phyloP scores from a whole-genome alignment of 2,329 filamentous ascomycete species.

The Cladosporium oxysporum region DNA sequence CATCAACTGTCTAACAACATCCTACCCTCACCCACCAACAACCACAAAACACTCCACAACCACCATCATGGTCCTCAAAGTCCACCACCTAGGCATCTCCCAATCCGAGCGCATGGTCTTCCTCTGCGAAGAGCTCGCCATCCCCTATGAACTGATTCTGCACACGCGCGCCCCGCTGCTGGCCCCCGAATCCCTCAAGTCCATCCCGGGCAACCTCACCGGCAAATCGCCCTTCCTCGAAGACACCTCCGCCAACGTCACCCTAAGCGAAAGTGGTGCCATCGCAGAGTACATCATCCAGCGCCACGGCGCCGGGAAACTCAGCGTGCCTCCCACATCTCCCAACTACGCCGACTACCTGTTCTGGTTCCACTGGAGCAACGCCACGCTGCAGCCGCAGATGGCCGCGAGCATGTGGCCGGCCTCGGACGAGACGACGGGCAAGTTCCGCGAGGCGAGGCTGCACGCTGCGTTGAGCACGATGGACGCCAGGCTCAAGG shows the following conservation, averaged over 20 bases:
- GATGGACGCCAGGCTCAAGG: slow-evolving; percentile 52
- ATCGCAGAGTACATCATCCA: slow-evolving; percentile 63
- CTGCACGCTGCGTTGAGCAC: slow-evolving; percentile 44
- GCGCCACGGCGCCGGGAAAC: slow-evolving; percentile 53
- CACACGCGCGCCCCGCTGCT: slow-evolving; percentile 49
- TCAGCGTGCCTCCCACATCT: slow-evolving; percentile 50
- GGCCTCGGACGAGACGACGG: slow-evolving; percentile 34
- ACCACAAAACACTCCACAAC: slow-evolving; percentile 25
- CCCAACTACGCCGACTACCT: slow-evolving; percentile 61
- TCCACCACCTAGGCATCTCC: slow-evolving; percentile 47
- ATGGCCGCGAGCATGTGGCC: slow-evolving; percentile 37
- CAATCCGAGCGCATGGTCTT: slow-evolving; percentile 66
- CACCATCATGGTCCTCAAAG: slow-evolving; percentile 36
- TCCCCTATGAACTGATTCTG: slow-evolving; percentile 53
- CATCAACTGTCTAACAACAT: neutral
- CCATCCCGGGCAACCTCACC: slow-evolving; percentile 41
- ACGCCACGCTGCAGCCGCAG: slow-evolving; percentile 43
- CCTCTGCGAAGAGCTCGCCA: slow-evolving; percentile 63
- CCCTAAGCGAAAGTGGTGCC: slow-evolving; percentile 61
- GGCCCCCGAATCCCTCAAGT: slow-evolving; percentile 31
- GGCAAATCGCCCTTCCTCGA: slow-evolving; percentile 63
- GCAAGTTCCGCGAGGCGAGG: slow-evolving; percentile 38
- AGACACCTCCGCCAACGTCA: slow-evolving; percentile 52
- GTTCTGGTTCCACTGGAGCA: slow-evolving; percentile 57
- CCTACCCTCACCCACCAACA: neutral